Conservation (phyloP, 306 rosid species). For the Bauhinia variegata region DNA sequence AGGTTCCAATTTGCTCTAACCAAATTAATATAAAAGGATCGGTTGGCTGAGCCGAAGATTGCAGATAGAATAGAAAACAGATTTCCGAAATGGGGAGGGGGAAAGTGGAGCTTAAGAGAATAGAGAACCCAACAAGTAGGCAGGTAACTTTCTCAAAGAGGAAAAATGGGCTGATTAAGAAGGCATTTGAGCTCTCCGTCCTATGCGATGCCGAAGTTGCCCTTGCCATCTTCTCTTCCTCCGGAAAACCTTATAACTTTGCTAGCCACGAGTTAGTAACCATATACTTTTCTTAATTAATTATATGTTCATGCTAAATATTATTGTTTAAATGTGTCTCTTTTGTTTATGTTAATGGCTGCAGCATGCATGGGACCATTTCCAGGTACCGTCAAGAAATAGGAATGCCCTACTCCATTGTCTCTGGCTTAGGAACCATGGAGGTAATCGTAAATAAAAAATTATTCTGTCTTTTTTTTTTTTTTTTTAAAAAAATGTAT, state of each 20-base stretch:
- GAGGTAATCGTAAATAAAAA: slow-evolving; percentile 18
- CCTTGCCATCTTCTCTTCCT: slow-evolving; percentile 53
- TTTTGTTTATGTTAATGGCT: neutral
- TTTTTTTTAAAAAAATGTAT: too few relatives aligned
- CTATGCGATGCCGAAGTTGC: slow-evolving; percentile 64
- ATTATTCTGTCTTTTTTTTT: too few relatives aligned
- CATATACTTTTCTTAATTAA: too few relatives aligned
- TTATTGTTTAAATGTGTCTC: neutral
- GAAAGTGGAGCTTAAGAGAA: slow-evolving; percentile 60
- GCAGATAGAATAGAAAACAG: neutral
- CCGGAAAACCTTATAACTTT: slow-evolving; percentile 50
- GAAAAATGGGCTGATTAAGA: slow-evolving; percentile 56
- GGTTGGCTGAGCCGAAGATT: too few relatives aligned
- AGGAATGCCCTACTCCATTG: slow-evolving; percentile 39
- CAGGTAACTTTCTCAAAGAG: slow-evolving; percentile 61
- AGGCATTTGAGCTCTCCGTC: slow-evolving; percentile 58
- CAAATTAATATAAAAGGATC: neutral
- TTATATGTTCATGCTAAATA: too few relatives aligned
- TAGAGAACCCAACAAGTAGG: slow-evolving; percentile 55
- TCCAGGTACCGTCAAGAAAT: slow-evolving; percentile 44
- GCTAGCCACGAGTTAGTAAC: slow-evolving; percentile 54
- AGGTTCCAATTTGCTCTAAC: neutral
- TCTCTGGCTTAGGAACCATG: slow-evolving; percentile 30
- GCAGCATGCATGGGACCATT: slow-evolving; percentile 58
- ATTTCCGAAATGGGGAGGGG: slow-evolving; percentile 70